These are phyloP conservation scores for Noccaea caerulescens DNA, from an alignment of 345 rosid genomes.

Conservation along the genomic window DNA sequence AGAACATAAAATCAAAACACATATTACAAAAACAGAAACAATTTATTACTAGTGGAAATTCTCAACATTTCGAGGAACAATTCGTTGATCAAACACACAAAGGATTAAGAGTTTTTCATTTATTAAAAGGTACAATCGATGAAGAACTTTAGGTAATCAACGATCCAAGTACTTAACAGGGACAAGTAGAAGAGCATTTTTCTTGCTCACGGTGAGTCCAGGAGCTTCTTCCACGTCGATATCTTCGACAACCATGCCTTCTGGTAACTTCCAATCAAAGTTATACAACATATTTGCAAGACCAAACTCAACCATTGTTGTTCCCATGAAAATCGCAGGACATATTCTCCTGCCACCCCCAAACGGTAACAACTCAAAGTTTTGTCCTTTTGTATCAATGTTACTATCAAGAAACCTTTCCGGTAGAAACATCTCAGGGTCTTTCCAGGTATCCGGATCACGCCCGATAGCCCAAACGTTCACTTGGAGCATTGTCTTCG, in stretches of 20 bases:
- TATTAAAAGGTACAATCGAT: not conserved
- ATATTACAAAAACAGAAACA: too few relatives aligned
- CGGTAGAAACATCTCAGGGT: conserved; percentile 6
- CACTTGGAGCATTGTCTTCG: not conserved
- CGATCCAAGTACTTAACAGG: not conserved
- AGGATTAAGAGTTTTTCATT: not conserved
- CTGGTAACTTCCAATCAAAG: not conserved
- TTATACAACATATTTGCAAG: conserved; percentile 2
- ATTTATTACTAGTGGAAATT: too few relatives aligned
- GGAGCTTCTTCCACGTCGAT: conserved; percentile 1
- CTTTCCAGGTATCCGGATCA: conserved; percentile 1
- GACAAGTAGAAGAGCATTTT: not conserved
- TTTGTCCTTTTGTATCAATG: conserved; percentile 4
- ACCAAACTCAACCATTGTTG: conserved; percentile 11
- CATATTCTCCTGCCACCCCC: not conserved
- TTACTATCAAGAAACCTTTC: conserved; percentile 1
- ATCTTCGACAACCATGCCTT: conserved; percentile 11
- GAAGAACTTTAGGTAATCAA: not conserved
- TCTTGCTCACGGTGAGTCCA: not conserved
- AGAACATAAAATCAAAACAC: too few relatives aligned
- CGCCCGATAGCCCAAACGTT: conserved; percentile 14
- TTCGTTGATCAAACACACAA: not conserved
- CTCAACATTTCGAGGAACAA: too few relatives aligned
- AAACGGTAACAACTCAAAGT: conserved; percentile 1
- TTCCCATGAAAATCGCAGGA: not conserved